phyloP scores from a whole-genome alignment of 441 rosid species.

The Populus trichocarpa region DNA sequence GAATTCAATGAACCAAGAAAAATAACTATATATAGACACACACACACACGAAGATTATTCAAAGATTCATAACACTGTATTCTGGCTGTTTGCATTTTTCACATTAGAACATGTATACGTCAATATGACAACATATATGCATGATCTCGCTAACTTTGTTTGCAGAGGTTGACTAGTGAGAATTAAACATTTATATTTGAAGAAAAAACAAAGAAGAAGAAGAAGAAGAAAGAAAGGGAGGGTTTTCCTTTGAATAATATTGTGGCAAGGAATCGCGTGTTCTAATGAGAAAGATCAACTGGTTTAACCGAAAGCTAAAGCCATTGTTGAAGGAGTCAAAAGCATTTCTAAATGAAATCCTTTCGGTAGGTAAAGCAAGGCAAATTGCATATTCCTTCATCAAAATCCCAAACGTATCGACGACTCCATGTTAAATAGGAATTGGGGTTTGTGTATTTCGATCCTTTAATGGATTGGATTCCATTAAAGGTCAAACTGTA shows the following conservation, averaged over 20 bases:
- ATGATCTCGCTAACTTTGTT: conserved; percentile 1
- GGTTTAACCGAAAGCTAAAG: conserved; percentile 17
- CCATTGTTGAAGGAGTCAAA: conserved; percentile 17
- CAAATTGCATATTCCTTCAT: background rate
- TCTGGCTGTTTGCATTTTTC: too few species aligned
- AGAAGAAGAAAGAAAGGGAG: too few species aligned
- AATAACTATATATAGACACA: too few species aligned
- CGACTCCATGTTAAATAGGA: background rate
- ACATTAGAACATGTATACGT: too few species aligned
- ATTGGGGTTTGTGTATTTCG: background rate
- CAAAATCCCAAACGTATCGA: background rate
- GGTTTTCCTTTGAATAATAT: background rate
- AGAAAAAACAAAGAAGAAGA: background rate
- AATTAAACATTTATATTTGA: background rate
- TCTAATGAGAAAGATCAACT: background rate
- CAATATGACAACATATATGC: too few species aligned
- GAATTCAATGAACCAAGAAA: background rate
- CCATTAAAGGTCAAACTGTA: background rate
- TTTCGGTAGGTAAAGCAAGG: conserved; percentile 25
- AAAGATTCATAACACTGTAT: background rate
- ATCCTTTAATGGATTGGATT: background rate
- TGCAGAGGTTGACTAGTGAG: conserved; percentile 1
- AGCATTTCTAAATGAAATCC: conserved; percentile 11
- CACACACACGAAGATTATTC: too few species aligned
- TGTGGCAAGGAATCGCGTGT: background rate